phyloP scores from a whole-genome alignment of 164 flowering plant genomes.

The Santalum album region DNA sequence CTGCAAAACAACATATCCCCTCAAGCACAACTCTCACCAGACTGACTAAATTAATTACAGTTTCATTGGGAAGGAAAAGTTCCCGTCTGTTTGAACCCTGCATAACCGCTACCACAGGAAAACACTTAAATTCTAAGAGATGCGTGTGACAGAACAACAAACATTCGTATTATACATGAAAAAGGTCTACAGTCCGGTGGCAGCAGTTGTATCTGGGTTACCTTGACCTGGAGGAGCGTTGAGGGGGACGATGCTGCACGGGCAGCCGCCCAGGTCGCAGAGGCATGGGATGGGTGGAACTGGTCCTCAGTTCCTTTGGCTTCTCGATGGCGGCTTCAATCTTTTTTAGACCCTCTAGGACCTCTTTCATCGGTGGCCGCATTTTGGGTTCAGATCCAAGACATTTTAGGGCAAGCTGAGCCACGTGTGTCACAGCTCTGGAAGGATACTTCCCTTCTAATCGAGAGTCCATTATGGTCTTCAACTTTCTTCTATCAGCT shows the following conservation, averaged over 20 bases:
- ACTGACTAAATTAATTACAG: not conserved
- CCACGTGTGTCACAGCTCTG: constrained; percentile 43
- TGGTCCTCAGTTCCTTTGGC: constrained; percentile 23
- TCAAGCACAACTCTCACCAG: too few relatives aligned
- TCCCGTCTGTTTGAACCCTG: not conserved
- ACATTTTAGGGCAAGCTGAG: constrained; percentile 57
- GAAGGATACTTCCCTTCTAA: constrained; percentile 54
- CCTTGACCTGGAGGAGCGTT: constrained; percentile 9
- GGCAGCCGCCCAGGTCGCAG: constrained; percentile 18
- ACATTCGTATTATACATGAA: not conserved
- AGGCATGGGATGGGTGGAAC: constrained; percentile 8
- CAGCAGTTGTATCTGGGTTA: not conserved
- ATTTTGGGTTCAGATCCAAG: constrained; percentile 42
- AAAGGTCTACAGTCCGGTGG: not conserved
- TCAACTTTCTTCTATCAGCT: constrained; percentile 37
- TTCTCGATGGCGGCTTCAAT: constrained; percentile 29
- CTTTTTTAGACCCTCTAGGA: constrained; percentile 40
- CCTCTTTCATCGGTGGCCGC: constrained; percentile 81
- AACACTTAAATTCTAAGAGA: not conserved
- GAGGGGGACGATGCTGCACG: constrained; percentile 22
- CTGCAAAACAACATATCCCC: too few relatives aligned
- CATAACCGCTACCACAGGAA: not conserved
- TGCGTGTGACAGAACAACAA: not conserved
- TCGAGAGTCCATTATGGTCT: constrained; percentile 44
- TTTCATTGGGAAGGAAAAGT: not conserved